phyloP scores from a whole-genome alignment of 2,329 filamentous ascomycete genomes.

The Colletotrichum simmondsii region DNA sequence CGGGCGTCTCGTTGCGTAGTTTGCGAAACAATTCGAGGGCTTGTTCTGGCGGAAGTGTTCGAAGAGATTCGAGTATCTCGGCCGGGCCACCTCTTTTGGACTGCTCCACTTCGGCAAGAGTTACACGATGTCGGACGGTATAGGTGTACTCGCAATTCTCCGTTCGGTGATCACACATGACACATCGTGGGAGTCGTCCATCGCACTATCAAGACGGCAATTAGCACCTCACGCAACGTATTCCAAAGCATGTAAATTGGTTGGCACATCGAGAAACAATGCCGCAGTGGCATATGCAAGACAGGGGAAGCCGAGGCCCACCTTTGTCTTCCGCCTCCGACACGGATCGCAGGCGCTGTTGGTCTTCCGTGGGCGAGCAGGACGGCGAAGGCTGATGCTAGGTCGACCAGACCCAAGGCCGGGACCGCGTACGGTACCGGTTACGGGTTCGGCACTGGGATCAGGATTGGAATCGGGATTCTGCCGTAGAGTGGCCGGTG shows the following conservation, averaged over 20 bases:
- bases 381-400: background rate
- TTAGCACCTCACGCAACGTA: too few species aligned
- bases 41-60: background rate
- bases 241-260: background rate
- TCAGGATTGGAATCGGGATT: background rate
- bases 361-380: conserved; percentile 1
- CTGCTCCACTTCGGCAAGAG: conserved; percentile 6
- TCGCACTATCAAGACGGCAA: conserved; percentile 3
- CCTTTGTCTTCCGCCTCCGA: conserved; percentile 20
- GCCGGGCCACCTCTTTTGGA: background rate
- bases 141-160: conserved; percentile 21
- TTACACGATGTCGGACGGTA: conserved; percentile 8
- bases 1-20: background rate
- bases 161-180: conserved; percentile 16
- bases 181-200: conserved; percentile 12
- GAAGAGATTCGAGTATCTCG: conserved; percentile 13
- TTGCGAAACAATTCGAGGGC: conserved; percentile 5
- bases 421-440: background rate
- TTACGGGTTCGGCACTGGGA: background rate
- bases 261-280: too few species aligned
- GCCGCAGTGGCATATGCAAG: too few species aligned
- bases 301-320: background rate
- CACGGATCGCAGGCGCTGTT: conserved; percentile 25
- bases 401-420: background rate
- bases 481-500: background rate